phyloP scores from a whole-genome alignment of 495 filamentous ascomycete species.

The Oidiodendron maius region DNA sequence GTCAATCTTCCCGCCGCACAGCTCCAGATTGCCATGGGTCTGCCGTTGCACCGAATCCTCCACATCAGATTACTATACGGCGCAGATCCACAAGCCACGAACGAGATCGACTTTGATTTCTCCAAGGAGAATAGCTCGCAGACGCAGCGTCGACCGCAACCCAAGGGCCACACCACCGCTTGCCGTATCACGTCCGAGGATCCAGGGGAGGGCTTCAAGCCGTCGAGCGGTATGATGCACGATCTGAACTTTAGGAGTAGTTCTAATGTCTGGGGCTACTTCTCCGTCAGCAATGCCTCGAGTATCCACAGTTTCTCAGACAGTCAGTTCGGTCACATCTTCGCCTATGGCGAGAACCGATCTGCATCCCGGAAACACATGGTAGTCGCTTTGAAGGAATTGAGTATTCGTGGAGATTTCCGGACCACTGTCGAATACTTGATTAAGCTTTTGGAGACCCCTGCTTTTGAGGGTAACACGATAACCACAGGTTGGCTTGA shows the following conservation, averaged over 20 bases:
- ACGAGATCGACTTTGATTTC: slow-evolving; percentile 95
- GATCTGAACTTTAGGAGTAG: slow-evolving; percentile 98
- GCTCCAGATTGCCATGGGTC: slow-evolving; percentile 97
- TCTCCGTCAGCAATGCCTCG: slow-evolving; percentile 93
- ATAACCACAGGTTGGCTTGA: slow-evolving; percentile 99
- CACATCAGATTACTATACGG: slow-evolving; percentile 97
- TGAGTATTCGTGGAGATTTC: slow-evolving; percentile 99
- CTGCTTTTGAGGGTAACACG: slow-evolving; percentile 97
- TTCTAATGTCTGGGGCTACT: slow-evolving; percentile 99
- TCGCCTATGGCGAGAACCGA: slow-evolving; percentile 96
- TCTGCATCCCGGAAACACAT: slow-evolving; percentile 97
- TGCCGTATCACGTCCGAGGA: slow-evolving; percentile 99
- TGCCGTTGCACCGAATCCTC: slow-evolving; percentile 89
- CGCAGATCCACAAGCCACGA: slow-evolving; percentile 80
- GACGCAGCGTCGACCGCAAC: slow-evolving; percentile 81
- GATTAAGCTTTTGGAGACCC: slow-evolving; percentile 97
- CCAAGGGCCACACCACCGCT: slow-evolving; percentile 94
- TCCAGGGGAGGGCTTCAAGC: slow-evolving; percentile 98
- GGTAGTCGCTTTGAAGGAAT: slow-evolving; percentile 96
- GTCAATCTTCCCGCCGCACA: slow-evolving; percentile 97
- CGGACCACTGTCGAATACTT: slow-evolving; percentile 97
- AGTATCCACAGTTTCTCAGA: slow-evolving; percentile 99
- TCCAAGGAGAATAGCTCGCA: slow-evolving; percentile 75
- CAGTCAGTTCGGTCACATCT: slow-evolving; percentile 98
- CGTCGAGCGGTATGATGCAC: slow-evolving; percentile 97